Evolutionary conservation across 1,284 basidiomycete genomes (phyloP).

Genomic region (Puccinia polysora): DNA sequence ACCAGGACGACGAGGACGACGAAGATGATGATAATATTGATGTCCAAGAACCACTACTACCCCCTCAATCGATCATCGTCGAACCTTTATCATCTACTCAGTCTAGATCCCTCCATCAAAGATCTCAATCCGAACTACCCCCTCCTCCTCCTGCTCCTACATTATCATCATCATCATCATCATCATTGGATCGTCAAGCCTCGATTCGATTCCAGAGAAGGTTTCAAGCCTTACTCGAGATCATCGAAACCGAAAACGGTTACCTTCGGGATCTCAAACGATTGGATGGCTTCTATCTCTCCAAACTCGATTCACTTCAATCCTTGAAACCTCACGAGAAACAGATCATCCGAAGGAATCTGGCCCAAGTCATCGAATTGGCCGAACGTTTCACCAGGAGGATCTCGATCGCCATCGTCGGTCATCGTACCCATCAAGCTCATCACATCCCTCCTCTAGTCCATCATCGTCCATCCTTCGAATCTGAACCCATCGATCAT

Average conservation of each 20-base stretch:
- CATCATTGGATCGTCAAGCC: not conserved
- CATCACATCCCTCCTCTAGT: too few species aligned
- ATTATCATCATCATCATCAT: not conserved
- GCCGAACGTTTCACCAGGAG: slow-evolving; percentile 37
- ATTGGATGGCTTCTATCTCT: slow-evolving; percentile 64
- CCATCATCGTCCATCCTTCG: too few species aligned
- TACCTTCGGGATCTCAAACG: slow-evolving; percentile 72
- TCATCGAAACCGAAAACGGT: slow-evolving; percentile 73
- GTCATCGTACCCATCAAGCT: too few species aligned
- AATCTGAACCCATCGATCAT: too few species aligned
- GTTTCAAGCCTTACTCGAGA: slow-evolving; percentile 69
- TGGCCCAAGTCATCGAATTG: slow-evolving; percentile 35
- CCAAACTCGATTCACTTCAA: slow-evolving; percentile 42
- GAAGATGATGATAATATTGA: too few species aligned
- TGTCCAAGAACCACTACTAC: too few species aligned
- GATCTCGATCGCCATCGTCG: slow-evolving; percentile 31
- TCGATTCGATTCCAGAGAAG: slow-evolving; percentile 40
- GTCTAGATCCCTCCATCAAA: too few species aligned
- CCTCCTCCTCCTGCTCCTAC: too few species aligned
- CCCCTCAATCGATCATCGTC: too few species aligned
- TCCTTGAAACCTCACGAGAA: slow-evolving; percentile 22
- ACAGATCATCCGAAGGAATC: slow-evolving; percentile 32
- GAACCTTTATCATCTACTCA: too few species aligned
- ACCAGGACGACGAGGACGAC: too few species aligned
- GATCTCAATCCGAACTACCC: too few species aligned